Conservation (phyloP, 345 rosid species). For the Linum tenue region DNA sequence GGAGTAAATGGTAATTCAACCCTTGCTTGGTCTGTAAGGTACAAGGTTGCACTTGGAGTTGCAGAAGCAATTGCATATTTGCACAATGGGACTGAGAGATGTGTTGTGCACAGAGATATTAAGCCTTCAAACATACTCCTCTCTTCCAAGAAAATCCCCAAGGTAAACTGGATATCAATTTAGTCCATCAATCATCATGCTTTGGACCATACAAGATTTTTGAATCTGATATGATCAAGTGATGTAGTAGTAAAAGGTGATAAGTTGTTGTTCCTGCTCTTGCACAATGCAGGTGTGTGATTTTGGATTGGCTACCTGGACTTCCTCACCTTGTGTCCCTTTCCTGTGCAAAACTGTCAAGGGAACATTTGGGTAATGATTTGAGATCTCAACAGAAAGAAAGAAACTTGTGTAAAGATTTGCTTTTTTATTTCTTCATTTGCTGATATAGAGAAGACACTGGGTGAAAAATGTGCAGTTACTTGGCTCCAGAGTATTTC, state of each 20-base stretch:
- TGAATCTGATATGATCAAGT: background rate
- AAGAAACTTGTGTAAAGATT: background rate
- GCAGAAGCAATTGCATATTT: constrained; percentile 73
- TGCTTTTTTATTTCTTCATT: background rate
- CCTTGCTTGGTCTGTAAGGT: constrained; percentile 71
- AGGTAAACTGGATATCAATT: constrained; percentile 28
- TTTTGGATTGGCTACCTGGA: constrained; percentile 94
- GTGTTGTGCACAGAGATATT: constrained; percentile 91
- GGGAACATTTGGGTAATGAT: constrained; percentile 88
- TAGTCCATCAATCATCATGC: background rate
- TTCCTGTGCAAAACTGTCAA: constrained; percentile 92
- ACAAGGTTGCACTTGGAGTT: constrained; percentile 70
- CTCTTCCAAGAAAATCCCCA: constrained; percentile 73
- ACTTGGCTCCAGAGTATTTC: constrained; percentile 93
- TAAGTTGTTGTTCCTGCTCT: background rate
- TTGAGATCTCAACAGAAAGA: background rate
- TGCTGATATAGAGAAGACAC: background rate
- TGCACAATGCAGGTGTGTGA: constrained; percentile 63
- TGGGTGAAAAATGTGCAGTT: constrained; percentile 30
- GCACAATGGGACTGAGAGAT: constrained; percentile 77
- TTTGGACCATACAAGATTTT: background rate
- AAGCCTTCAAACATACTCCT: constrained; percentile 93
- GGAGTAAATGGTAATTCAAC: constrained; percentile 30
- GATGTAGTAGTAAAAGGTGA: background rate
- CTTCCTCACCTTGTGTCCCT: constrained; percentile 78